phyloP scores from a whole-genome alignment of 148 eudicot genomes.

The Vaccinium corymbosum region DNA sequence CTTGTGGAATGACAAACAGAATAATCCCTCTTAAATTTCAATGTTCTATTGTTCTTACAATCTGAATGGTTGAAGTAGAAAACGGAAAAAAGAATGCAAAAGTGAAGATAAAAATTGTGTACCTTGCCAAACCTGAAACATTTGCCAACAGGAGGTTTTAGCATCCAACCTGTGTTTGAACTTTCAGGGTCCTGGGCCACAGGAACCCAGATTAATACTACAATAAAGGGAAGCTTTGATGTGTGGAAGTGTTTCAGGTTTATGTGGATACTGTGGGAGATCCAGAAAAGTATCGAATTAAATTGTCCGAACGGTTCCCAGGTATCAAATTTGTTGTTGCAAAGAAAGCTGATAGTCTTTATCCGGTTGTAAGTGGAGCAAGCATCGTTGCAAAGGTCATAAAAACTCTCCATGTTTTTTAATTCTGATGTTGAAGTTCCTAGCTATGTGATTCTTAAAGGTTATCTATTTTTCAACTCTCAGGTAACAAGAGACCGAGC shows the following conservation, averaged over 20 bases:
- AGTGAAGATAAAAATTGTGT: background rate
- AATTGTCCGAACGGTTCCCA: constrained; percentile 76
- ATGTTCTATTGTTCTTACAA: background rate
- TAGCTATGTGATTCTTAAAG: background rate
- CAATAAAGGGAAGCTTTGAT: background rate
- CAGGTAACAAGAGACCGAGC: constrained; percentile 94
- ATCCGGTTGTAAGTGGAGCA: constrained; percentile 99
- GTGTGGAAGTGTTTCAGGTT: constrained; percentile 46
- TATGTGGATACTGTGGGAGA: constrained; percentile 97
- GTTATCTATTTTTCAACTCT: constrained; percentile 8
- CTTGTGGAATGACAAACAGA: background rate
- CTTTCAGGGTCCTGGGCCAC: background rate
- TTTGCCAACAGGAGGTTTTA: background rate
- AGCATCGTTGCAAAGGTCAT: constrained; percentile 94
- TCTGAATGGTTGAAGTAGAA: background rate
- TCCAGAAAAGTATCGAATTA: constrained; percentile 71
- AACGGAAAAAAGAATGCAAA: background rate
- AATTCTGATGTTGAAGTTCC: background rate
- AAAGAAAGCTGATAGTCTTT: constrained; percentile 97
- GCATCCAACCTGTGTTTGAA: background rate
- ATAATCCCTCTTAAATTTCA: background rate
- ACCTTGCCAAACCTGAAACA: too few species aligned
- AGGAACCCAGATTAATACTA: background rate
- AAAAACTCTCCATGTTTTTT: constrained; percentile 1
- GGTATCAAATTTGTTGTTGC: constrained; percentile 92